phyloP scores from a whole-genome alignment of 306 rosid species.

The Herpetospermum pedunculosum region DNA sequence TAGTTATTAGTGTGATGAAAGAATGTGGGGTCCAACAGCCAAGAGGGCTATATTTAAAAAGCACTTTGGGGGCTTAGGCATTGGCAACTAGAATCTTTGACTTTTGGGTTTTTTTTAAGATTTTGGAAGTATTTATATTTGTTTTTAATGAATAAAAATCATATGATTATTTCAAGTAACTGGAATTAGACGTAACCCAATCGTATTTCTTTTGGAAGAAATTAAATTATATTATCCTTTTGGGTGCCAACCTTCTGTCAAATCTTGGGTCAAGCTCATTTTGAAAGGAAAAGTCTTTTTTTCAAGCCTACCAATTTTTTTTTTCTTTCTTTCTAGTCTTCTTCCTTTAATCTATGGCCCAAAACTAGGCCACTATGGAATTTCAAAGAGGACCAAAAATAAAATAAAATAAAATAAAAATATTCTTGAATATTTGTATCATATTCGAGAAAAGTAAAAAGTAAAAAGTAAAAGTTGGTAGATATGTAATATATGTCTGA shows the following conservation, averaged over 20 bases:
- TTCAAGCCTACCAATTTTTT: neutral
- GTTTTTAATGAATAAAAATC: neutral
- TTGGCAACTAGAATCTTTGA: neutral
- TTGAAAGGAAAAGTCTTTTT: neutral
- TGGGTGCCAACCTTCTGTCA: neutral
- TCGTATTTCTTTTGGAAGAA: neutral
- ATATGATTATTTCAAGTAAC: neutral
- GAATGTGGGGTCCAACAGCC: neutral
- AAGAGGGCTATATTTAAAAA: neutral
- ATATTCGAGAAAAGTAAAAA: too few species aligned
- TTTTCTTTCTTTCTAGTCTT: neutral
- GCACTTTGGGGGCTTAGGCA: neutral
- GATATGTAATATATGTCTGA: too few species aligned
- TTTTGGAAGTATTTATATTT: neutral
- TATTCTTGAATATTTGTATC: too few species aligned
- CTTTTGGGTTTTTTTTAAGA: neutral
- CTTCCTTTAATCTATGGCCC: neutral
- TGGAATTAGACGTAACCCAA: constrained; percentile 4
- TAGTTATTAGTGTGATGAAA: neutral
- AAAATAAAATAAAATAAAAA: too few species aligned
- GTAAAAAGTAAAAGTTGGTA: too few species aligned
- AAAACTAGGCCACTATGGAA: neutral
- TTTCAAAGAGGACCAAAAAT: too few species aligned
- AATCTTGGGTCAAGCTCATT: neutral
- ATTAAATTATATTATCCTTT: constrained; percentile 5